Conservation (phyloP, 1,139 yeast genomes). For the Pichia sp. region DNA sequence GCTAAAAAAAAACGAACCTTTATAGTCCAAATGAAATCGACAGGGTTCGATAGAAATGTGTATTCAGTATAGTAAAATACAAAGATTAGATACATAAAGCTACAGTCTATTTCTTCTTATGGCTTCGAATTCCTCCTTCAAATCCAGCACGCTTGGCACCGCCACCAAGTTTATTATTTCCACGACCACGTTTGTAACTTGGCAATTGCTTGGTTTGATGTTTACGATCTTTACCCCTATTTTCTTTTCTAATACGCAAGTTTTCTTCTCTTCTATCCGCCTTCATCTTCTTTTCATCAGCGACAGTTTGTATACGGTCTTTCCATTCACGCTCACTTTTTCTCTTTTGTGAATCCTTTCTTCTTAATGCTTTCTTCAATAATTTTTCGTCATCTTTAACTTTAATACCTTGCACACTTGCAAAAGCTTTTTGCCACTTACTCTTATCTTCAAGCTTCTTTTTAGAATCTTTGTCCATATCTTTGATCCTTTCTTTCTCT, state of each 20-base stretch:
- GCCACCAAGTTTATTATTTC: slow-evolving; percentile 22
- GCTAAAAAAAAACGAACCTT: no score
- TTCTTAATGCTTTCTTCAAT: slow-evolving; percentile 76
- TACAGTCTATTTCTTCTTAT: slow-evolving; percentile 9
- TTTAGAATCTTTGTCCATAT: slow-evolving; percentile 60
- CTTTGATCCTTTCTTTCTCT: slow-evolving; percentile 58
- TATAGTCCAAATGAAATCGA: no score
- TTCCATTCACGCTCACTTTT: slow-evolving; percentile 83
- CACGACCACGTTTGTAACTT: slow-evolving; percentile 49
- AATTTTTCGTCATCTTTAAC: slow-evolving; percentile 85
- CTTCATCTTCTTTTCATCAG: slow-evolving; percentile 66
- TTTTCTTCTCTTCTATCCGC: slow-evolving; percentile 87
- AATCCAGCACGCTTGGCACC: slow-evolving; percentile 54
- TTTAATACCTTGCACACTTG: slow-evolving; percentile 85
- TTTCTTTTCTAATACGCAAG: slow-evolving; percentile 70
- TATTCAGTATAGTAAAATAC: no score
- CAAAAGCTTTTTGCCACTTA: slow-evolving; percentile 78
- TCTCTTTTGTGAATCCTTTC: slow-evolving; percentile 73
- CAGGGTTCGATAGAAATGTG: no score
- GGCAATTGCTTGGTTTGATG: slow-evolving; percentile 61
- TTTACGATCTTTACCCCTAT: slow-evolving; percentile 67
- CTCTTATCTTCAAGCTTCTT: slow-evolving; percentile 59
- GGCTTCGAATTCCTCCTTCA: slow-evolving; percentile 38
- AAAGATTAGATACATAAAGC: no score
- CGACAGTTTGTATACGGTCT: slow-evolving; percentile 75